phyloP scores from a whole-genome alignment of 2,329 filamentous ascomycete species.

The Aspergillus quadricinctus region DNA sequence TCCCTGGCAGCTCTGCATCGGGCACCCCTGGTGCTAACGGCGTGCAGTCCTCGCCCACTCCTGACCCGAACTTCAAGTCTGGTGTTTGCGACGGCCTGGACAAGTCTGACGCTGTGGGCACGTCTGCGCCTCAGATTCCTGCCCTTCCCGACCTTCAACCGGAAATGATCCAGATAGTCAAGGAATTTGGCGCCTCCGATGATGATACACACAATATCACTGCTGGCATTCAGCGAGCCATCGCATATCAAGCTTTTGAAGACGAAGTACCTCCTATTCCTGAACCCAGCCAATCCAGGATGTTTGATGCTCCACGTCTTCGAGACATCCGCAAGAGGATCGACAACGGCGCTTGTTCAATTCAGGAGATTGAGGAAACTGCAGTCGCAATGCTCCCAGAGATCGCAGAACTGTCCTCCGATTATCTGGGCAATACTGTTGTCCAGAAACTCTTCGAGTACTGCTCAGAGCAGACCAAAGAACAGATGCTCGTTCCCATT shows the following conservation, averaged over 20 bases:
- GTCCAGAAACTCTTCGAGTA: slow-evolving; percentile 98
- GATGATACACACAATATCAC: slow-evolving; percentile 73
- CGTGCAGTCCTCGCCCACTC: slow-evolving; percentile 83
- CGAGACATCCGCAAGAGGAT: slow-evolving; percentile 96
- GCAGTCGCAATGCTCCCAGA: slow-evolving; percentile 93
- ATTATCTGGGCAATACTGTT: slow-evolving; percentile 98
- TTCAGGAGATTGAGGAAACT: slow-evolving; percentile 85
- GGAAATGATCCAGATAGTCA: slow-evolving; percentile 81
- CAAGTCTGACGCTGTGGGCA: slow-evolving; percentile 28
- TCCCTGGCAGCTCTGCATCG: slow-evolving; percentile 71
- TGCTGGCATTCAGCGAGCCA: slow-evolving; percentile 68
- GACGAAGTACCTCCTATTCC: slow-evolving; percentile 85
- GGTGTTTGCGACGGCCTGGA: slow-evolving; percentile 26
- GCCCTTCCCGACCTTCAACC: slow-evolving; percentile 71
- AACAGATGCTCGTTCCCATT: slow-evolving; percentile 85
- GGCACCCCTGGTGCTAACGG: slow-evolving; percentile 86
- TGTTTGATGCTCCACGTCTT: slow-evolving; percentile 90
- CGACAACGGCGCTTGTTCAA: slow-evolving; percentile 84
- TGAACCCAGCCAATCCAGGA: slow-evolving; percentile 81
- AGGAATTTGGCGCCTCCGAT: slow-evolving; percentile 78
- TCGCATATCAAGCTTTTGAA: slow-evolving; percentile 66
- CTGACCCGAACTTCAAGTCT: slow-evolving; percentile 65
- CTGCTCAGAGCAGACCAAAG: slow-evolving; percentile 84
- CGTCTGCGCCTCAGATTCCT: slow-evolving; percentile 55
- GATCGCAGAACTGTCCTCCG: slow-evolving; percentile 88